Evolutionary conservation across 2,329 filamentous ascomycete species (phyloP), one percentile per base, ranked within the genome.

Genomic region (Paraphaeosphaeria minitans): DNA sequence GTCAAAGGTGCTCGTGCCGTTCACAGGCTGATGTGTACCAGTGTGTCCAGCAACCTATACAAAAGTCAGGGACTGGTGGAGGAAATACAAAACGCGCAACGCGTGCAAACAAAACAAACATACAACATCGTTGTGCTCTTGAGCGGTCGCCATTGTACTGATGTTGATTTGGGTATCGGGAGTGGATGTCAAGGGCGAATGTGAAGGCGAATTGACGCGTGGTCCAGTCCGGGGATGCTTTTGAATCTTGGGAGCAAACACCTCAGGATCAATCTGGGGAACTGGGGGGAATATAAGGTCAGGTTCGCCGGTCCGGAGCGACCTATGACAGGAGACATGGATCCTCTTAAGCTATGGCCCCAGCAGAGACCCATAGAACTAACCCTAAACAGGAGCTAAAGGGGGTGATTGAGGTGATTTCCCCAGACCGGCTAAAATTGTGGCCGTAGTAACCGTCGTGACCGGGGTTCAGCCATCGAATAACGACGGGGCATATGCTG

Each of bases 101-200:
- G 19, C 29, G 3, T 22, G 7, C n/a, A 19, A 43, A 19, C 19
- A 43, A 43, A 24, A 39, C 57, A 64, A 53, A n/a, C 66, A 47
- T 72, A 76, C 77, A 43, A 60, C 55, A 46, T 73, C 61, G 55
- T 68, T 76, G 49, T 78, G 73, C 53, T 78, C 74, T 49, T 74
- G 71, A 58, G 76, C 75, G 66, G 78, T 79, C 47, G 79, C 75
- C 79, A 81, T 81, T 68, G 56, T 75, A 62, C 47, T 43, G 29
- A 41, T 8, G 10, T 46, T 31, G n/a, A 21, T 16, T 13, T 39
- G 24, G 2, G 8, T 53, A 47, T 24, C 47, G 7, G 22, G 47
- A 58, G 60, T 43, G 59, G 59, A 54, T 62, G 58, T 60, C 59
- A 45, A 59, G 60, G 41, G 39, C 22, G 29, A 60, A 58, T 41